Evolutionary conservation across 441 rosid genomes (phyloP), one percentile per base, ranked within the genome.

Genomic region (Erodium moschatum): DNA sequence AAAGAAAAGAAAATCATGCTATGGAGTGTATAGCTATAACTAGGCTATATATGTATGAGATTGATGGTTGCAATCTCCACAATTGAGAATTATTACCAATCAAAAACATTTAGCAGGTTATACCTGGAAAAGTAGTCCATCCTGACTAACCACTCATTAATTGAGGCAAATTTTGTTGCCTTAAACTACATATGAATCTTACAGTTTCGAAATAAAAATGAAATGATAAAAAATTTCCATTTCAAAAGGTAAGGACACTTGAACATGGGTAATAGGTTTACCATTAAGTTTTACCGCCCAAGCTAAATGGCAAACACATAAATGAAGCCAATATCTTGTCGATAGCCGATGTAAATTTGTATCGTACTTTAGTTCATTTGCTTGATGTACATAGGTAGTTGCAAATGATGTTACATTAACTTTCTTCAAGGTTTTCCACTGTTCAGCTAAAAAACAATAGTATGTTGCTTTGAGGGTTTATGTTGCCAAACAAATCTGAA

Each of bases 191-290:
- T 11, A 63, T 63, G 18, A 6, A 27, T 61, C 35, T 8, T 27
- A 61, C 4, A 12, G 10, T 4, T 61, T 61, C 33, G 15, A 33
- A 18, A 56, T 56, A 20, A 20, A 60, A 64, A 31, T 33, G 40
- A 33, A 33, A 33, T 31, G 1, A 64, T 27, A 64, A 64, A 29
- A 11, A 3, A 13, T 29, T 64, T 27, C 19, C 5, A 33, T 64
- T 64, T 29, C 65, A 64, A 64, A 29, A n/a, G 18, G 67, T 33
- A 33, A 33, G 38, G 38, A 33, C 31, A 33, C 67, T 64, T 64
- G 67, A 29, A 12, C 19, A 31, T 10, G 31, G 15, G 15, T n/a
- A 33, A 64, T 10, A 64, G 18, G 16, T 27, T 61, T 7, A 40
- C 35, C 29, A 58, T 19, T 2, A 58, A 7, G 20, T 58, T 19